Evolutionary conservation across 306 rosid genomes (phyloP).

Genomic region (Dalbergia cultrata): DNA sequence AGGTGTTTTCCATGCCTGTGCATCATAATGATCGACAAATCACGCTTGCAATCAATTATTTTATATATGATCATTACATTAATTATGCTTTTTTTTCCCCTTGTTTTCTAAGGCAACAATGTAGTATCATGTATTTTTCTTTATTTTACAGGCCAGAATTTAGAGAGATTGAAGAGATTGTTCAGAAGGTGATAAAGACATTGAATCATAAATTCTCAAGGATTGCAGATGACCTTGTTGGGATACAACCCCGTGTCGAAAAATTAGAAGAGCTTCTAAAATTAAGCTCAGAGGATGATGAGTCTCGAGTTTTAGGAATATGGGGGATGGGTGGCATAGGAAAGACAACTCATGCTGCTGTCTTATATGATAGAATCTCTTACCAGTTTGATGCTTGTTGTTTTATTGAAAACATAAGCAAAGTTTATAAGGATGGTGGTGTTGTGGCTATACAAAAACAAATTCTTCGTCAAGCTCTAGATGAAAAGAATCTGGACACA

Average conservation of each 20-base stretch:
- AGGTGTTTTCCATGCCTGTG: neutral
- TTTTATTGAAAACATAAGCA: conserved; percentile 23
- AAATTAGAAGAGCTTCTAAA: conserved; percentile 6
- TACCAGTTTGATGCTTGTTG: conserved; percentile 33
- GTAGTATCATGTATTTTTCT: neutral
- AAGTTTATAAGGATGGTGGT: conserved; percentile 23
- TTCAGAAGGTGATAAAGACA: neutral
- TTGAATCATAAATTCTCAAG: conserved; percentile 29
- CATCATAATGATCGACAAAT: neutral
- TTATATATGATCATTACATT: neutral
- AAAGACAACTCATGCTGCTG: conserved; percentile 43
- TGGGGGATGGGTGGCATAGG: conserved; percentile 49
- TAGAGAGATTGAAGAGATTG: conserved; percentile 10
- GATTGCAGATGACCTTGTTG: conserved; percentile 25
- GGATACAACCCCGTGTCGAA: conserved; percentile 40
- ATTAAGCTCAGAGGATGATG: neutral
- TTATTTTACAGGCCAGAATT: conserved; percentile 33
- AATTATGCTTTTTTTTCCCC: too few relatives aligned
- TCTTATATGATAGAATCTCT: conserved; percentile 33
- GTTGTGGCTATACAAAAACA: conserved; percentile 9
- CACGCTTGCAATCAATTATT: neutral
- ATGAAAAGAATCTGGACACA: neutral
- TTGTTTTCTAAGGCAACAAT: neutral
- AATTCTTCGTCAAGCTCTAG: conserved; percentile 21
- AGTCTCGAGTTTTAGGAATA: conserved; percentile 18